Evolutionary conservation across 768 basidiomycete species (phyloP).

Genomic region (Trametes elegans): DNA sequence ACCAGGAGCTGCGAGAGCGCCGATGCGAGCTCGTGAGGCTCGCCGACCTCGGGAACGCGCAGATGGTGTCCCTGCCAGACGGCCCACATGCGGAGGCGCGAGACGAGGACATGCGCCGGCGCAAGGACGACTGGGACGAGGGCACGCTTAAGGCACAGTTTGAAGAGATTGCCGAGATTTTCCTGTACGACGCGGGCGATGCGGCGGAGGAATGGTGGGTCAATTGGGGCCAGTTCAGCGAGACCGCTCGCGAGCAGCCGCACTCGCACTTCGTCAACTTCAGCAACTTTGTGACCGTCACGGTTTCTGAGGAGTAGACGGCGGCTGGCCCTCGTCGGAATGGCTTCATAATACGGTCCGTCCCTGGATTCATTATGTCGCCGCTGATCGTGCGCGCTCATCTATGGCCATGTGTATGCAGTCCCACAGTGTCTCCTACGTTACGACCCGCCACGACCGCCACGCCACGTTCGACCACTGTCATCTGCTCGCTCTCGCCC

Average conservation of each 20-base stretch:
- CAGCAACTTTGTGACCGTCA: slow-evolving; percentile 14
- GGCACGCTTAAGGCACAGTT: slow-evolving; percentile 45
- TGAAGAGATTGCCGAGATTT: slow-evolving; percentile 51
- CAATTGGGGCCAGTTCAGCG: slow-evolving; percentile 49
- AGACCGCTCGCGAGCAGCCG: slow-evolving; percentile 31
- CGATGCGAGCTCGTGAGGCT: slow-evolving; percentile 46
- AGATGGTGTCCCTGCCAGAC: slow-evolving; percentile 41
- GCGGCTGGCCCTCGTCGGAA: neutral
- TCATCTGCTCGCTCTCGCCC: slow-evolving; percentile 1
- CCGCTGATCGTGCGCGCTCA: neutral
- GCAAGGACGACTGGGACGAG: slow-evolving; percentile 45
- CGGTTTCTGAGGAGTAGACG: slow-evolving; percentile 2
- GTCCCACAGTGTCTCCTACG: neutral
- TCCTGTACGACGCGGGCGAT: slow-evolving; percentile 51
- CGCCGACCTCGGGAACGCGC: slow-evolving; percentile 45
- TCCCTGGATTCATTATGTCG: too few species aligned
- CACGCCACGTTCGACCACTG: neutral
- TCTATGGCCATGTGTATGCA: too few species aligned
- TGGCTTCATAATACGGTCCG: neutral
- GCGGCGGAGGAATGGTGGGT: slow-evolving; percentile 66
- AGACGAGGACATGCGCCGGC: slow-evolving; percentile 39
- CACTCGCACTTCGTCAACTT: slow-evolving; percentile 12
- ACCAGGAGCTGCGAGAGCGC: slow-evolving; percentile 56
- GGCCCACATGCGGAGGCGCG: slow-evolving; percentile 45
- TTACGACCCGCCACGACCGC: slow-evolving; percentile 5